Evolutionary conservation across 768 basidiomycete species (phyloP).

Genomic region (Harrya chromipes): DNA sequence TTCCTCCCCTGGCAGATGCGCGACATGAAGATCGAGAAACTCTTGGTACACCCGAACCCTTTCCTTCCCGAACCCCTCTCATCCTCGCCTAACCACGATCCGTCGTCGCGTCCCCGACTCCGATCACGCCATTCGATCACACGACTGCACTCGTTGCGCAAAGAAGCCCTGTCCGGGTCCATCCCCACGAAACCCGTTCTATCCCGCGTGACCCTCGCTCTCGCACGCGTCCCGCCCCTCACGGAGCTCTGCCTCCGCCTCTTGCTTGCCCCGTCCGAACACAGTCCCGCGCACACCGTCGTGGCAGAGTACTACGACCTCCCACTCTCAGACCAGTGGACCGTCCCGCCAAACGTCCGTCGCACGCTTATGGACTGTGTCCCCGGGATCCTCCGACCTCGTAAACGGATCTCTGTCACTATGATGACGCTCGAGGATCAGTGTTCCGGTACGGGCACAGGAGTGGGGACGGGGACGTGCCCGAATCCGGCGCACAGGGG

Average conservation of each 20-base stretch:
- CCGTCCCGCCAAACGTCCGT: slow-evolving; percentile 24
- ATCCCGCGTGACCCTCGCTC: slow-evolving; percentile 18
- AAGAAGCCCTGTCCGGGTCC: background rate
- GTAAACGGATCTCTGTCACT: slow-evolving; percentile 19
- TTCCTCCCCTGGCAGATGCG: slow-evolving; percentile 67
- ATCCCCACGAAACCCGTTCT: slow-evolving; percentile 11
- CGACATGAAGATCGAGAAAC: slow-evolving; percentile 47
- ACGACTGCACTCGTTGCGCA: slow-evolving; percentile 9
- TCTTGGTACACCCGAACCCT: slow-evolving; percentile 57
- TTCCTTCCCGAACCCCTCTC: slow-evolving; percentile 42
- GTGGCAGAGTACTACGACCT: slow-evolving; percentile 26
- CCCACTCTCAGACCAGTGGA: slow-evolving; percentile 31
- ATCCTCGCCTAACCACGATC: background rate
- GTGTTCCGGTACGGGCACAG: background rate
- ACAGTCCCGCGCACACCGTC: slow-evolving; percentile 6
- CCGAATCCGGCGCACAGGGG: slow-evolving; percentile 36
- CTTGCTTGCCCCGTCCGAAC: slow-evolving; percentile 30
- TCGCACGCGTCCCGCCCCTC: slow-evolving; percentile 28
- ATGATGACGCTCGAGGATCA: background rate
- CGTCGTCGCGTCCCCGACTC: background rate
- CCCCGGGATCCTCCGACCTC: slow-evolving; percentile 26
- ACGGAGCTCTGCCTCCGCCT: slow-evolving; percentile 38
- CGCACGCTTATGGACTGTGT: slow-evolving; percentile 26
- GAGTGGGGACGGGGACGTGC: slow-evolving; percentile 46
- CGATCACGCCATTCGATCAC: slow-evolving; percentile 13